Base-by-base conservation (phyloP, 805 yeast genomes). In the Torulaspora delbrueckii region DNA sequence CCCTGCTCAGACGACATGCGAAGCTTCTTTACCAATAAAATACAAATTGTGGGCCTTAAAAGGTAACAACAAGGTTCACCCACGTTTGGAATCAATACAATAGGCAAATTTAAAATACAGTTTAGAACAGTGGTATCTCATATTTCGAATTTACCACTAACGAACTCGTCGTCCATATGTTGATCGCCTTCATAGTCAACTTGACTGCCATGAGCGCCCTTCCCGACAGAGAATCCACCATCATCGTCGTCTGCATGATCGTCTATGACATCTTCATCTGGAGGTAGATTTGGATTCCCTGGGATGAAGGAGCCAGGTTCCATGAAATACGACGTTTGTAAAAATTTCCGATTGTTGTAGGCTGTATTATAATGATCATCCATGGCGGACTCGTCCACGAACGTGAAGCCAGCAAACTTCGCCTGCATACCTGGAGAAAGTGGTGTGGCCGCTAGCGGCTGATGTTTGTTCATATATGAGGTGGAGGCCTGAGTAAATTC, bases 341-440 rank as follows among this genome's bases (percentile, higher is more conserved):
- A 45, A 44, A 67, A 54, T 61, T 70, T 55, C 56, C 69, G 50
- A 39, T 56, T 63, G 47, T 52, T 63, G 42, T 64, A 62, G 13
- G 65, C 62, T 18, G 59, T 64, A 40, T 69, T 67, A 56, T 84
- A 84, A 66, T 85, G 86, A 55, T 90, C 96, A 59, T 90, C 96
- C 75, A 91, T 81, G 25, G 95, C 79, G 22, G 95, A 84, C 52
- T 86, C 97, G 65, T 90, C 96, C 40, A 91, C 97, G 66, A 86
- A 93, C 0, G 99, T 93, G 66, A 93, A 93, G 0, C 99, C 99
- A 58, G 87, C 88, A 70, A 93, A 93, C 63, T 90, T 90, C 42
- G 93, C 97, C 70, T 93, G 99, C 59, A 91, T 81, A 0, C 95
- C 96, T 3, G 96, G 96, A 8, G 95, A 83, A 52, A 93, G 71